Base-by-base conservation (phyloP, 345 rosid species). In the Aquilaria sinensis region DNA sequence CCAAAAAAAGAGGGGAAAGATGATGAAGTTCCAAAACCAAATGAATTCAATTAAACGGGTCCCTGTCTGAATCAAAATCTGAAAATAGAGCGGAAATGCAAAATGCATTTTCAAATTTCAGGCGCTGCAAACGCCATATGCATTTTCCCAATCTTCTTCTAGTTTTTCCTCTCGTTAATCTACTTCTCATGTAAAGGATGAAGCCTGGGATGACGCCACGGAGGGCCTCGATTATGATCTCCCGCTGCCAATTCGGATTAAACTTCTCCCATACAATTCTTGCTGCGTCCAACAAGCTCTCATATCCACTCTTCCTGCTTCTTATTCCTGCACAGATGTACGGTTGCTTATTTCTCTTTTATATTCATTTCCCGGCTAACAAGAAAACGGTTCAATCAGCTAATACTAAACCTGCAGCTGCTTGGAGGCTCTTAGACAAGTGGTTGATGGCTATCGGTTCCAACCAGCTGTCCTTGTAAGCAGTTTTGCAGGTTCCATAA, bases 211-310 rank as follows among this genome's bases (percentile, higher is more conserved):
- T 47, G 66, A 85, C 89, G 10, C 13, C 53, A 10, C 73, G 56
- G 16, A 86, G 87, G 16, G 79, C 77, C 64, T 73, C 58, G 63
- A 77, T 69, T 47, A 86, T 81, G 31, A 84, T 73, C 32, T 74
- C 77, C 4, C 73, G 72, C n/a, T 86, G 89, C n/a, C 71, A 66
- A 11, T 6, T 11, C 3, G 72, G 59, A 64, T 69, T 59, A 51
- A 72, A 77, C 69, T 62, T 80, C 72, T 60, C 50, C 23, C 23
- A 73, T 12, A 69, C 75, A 10, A 73, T 81, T 51, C 16, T 57
- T 0, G 87, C 61, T 47, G 82, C 75, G 76, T 80, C 89, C 66
- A 82, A 78, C 87, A 86, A 64, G 73, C 85, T 66, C 31, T 76
- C 85, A 13, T 80, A 86, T 1, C 84, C 89, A 2, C 67, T 72